These are phyloP conservation scores for Phyllostachys edulis DNA, from an alignment of 176 grass and related monocot species.

Conservation along the genomic window DNA sequence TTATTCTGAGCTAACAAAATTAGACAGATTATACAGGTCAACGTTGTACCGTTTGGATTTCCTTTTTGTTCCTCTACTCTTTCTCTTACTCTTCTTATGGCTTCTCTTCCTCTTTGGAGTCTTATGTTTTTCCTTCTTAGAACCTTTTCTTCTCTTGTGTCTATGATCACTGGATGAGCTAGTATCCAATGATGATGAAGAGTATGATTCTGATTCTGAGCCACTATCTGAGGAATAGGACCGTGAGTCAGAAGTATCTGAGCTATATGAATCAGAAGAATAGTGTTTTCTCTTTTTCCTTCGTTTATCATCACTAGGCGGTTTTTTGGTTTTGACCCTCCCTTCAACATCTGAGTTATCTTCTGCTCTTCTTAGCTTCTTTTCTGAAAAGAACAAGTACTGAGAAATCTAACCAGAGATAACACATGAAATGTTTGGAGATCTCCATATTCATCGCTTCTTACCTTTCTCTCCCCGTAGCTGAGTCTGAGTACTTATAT, in stretches of 20 bases:
- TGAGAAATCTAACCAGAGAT: conserved; percentile 17
- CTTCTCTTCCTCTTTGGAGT: conserved; percentile 54
- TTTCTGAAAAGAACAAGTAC: conserved; percentile 49
- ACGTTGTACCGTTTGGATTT: conserved; percentile 52
- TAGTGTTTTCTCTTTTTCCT: conserved; percentile 67
- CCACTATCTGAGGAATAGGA: conserved; percentile 66
- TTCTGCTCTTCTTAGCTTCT: conserved; percentile 43
- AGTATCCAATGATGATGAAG: conserved; percentile 58
- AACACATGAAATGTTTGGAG: not conserved
- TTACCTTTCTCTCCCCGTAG: conserved; percentile 55
- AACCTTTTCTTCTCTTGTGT: conserved; percentile 71
- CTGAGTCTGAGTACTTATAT: conserved; percentile 36
- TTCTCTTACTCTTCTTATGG: conserved; percentile 46
- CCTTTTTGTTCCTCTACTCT: conserved; percentile 45
- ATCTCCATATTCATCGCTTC: not conserved
- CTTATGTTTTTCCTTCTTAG: conserved; percentile 55
- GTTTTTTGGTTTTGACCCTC: conserved; percentile 40
- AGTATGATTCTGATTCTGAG: conserved; percentile 67
- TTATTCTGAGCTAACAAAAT: conserved; percentile 28
- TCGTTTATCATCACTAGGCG: conserved; percentile 32
- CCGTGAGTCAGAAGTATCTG: conserved; percentile 61
- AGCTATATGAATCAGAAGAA: conserved; percentile 76
- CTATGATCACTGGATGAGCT: conserved; percentile 71
- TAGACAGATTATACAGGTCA: not conserved
- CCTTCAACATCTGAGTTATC: conserved; percentile 35